These are phyloP conservation scores for Parathielavia hyrcaniae DNA, from an alignment of 495 filamentous ascomycete genomes.

Conservation along the genomic window DNA sequence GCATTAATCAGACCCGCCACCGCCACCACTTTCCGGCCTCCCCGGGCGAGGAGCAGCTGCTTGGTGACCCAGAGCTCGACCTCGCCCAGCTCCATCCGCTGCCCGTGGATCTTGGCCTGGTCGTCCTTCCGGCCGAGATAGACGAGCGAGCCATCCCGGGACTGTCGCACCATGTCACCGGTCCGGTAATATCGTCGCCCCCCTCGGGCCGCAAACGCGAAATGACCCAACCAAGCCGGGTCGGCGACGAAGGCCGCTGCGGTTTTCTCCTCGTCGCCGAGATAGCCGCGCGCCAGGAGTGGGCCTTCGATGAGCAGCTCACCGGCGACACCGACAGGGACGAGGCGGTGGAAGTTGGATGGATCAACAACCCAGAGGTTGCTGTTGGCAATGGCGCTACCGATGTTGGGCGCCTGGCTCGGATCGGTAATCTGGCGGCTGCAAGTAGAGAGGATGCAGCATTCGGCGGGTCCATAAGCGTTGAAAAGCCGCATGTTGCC, in stretches of 20 bases:
- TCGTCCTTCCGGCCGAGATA: slow-evolving; percentile 36
- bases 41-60: slow-evolving; percentile 18
- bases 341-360: slow-evolving; percentile 42
- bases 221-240: slow-evolving; percentile 27
- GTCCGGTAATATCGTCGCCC: slow-evolving; percentile 38
- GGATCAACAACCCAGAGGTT: slow-evolving; percentile 54
- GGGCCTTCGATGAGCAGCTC: slow-evolving; percentile 45
- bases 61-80: slow-evolving; percentile 49
- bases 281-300: slow-evolving; percentile 39
- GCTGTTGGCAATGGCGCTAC: too few species aligned
- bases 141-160: slow-evolving; percentile 31
- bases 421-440: too few species aligned
- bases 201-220: slow-evolving; percentile 34
- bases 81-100: slow-evolving; percentile 38
- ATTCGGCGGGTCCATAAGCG: slow-evolving; percentile 43
- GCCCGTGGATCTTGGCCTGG: slow-evolving; percentile 41
- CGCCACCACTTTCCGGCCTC: slow-evolving; percentile 20
- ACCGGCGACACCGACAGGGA: slow-evolving; percentile 43
- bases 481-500: slow-evolving; percentile 41
- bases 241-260: slow-evolving; percentile 31
- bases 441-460: too few species aligned
- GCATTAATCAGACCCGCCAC: slow-evolving; percentile 2
- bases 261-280: slow-evolving; percentile 37
- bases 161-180: slow-evolving; percentile 51
- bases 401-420: too few species aligned